These are phyloP conservation scores for Kwoniella shivajii DNA, from an alignment of 1,284 basidiomycete species.

Conservation along the genomic window DNA sequence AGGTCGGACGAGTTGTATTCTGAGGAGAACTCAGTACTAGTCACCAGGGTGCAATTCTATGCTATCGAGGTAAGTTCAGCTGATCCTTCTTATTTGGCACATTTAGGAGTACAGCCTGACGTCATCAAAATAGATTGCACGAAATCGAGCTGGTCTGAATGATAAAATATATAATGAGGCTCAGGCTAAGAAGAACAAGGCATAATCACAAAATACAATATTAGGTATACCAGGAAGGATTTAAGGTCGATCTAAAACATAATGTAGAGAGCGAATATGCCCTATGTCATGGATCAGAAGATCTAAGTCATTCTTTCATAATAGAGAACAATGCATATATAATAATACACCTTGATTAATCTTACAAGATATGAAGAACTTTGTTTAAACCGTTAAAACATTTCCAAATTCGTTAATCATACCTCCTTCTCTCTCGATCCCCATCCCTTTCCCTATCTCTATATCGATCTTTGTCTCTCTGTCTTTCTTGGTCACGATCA, in stretches of 20 bases:
- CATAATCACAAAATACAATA: conserved; percentile 6
- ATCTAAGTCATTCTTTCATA: neutral
- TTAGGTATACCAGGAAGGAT: too few relatives aligned
- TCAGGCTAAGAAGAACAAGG: conserved; percentile 54
- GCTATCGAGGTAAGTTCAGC: conserved; percentile 71
- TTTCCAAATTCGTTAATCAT: conserved; percentile 12
- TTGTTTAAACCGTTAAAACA: neutral
- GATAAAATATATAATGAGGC: conserved; percentile 80
- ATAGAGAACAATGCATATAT: too few relatives aligned
- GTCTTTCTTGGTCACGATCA: conserved; percentile 19
- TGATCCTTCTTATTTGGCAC: neutral
- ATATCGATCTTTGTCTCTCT: conserved; percentile 11
- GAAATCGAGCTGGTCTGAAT: conserved; percentile 90
- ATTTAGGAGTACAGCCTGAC: too few relatives aligned
- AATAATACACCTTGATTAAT: neutral
- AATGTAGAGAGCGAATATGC: too few relatives aligned
- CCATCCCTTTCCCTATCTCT: conserved; percentile 9
- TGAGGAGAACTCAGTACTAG: conserved; percentile 93
- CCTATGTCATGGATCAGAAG: neutral
- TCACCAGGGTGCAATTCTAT: conserved; percentile 77
- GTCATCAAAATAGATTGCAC: conserved; percentile 89
- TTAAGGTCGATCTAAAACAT: too few relatives aligned
- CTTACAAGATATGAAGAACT: neutral
- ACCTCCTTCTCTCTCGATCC: conserved; percentile 21
- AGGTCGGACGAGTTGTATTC: conserved; percentile 81